phyloP scores from a whole-genome alignment of 192 early-diverging fungal species.

The Coemansia aciculifera region DNA sequence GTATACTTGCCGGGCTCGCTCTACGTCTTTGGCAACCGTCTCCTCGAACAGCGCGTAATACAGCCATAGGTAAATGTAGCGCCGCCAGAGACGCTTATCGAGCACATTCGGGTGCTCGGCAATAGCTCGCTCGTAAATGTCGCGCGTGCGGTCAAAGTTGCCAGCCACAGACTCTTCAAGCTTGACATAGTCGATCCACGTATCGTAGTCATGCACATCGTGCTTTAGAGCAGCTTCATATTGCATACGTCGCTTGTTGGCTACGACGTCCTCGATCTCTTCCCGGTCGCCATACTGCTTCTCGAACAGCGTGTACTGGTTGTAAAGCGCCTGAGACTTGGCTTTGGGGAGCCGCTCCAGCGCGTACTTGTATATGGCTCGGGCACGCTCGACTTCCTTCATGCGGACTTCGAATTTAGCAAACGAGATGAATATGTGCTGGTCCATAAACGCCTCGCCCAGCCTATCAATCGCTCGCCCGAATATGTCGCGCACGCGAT shows the following conservation, averaged over 20 bases:
- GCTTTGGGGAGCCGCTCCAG: slow-evolving; percentile 83
- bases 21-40: slow-evolving; percentile 73
- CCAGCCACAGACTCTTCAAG: slow-evolving; percentile 78
- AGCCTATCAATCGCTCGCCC: slow-evolving; percentile 82
- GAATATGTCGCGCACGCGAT: slow-evolving; percentile 80
- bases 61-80: slow-evolving; percentile 99
- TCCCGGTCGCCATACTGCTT: slow-evolving; percentile 90
- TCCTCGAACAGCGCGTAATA: slow-evolving; percentile 98
- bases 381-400: slow-evolving; percentile 89
- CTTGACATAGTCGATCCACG: slow-evolving; percentile 96
- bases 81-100: slow-evolving; percentile 93
- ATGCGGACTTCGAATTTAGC: slow-evolving; percentile 91
- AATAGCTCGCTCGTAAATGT: slow-evolving; percentile 95
- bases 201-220: slow-evolving; percentile 92
- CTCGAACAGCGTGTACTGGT: slow-evolving; percentile 94
- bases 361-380: slow-evolving; percentile 95
- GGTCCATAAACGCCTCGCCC: slow-evolving; percentile 89
- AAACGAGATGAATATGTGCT: slow-evolving; percentile 93
- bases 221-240: slow-evolving; percentile 76
- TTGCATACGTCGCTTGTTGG: slow-evolving; percentile 81
- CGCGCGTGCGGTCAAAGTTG: slow-evolving; percentile 75
- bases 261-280: slow-evolving; percentile 89
- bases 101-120: slow-evolving; percentile 78
- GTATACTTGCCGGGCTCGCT: slow-evolving; percentile 83
- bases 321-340: slow-evolving; percentile 84